These are phyloP conservation scores for Diphasiastrum complanatum DNA, from an alignment of 83 land plant genomes.

Conservation along the genomic window DNA sequence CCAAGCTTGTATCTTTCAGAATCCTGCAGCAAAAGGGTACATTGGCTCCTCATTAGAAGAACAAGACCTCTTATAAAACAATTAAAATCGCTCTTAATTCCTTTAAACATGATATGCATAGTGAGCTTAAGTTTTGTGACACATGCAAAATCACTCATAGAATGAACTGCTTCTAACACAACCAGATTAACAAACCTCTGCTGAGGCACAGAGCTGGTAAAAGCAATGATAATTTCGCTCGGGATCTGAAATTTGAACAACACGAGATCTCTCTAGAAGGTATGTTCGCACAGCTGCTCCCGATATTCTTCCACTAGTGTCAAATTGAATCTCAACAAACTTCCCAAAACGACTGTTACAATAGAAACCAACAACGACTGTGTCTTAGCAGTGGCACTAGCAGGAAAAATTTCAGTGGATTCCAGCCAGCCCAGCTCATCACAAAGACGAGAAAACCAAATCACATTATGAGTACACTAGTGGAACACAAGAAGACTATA, in stretches of 20 bases:
- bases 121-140: too few species aligned
- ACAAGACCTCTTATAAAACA: background rate
- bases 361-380: too few species aligned
- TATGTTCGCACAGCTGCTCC: conserved; percentile 98
- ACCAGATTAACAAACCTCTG: conserved; percentile 48
- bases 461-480: too few species aligned
- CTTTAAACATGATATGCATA: too few species aligned
- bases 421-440: too few species aligned
- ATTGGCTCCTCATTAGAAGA: background rate
- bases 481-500: too few species aligned
- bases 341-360: conserved; percentile 99
- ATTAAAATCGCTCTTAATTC: too few species aligned
- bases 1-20: conserved; percentile 79
- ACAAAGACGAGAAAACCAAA: too few species aligned
- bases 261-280: conserved; percentile 95
- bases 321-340: conserved; percentile 98
- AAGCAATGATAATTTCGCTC: conserved; percentile 98
- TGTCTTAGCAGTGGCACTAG: too few species aligned
- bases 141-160: background rate
- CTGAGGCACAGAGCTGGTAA: conserved; percentile 92
- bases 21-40: conserved; percentile 55
- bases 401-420: too few species aligned
- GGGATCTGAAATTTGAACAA: conserved; percentile 83
- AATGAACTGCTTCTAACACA: too few species aligned
- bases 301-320: conserved; percentile 81